Percentiles rank a stretch among this genome's conserved stretches.
phyloP scores from a whole-genome alignment of 257 asterid species.

The Euphrasia confusa region DNA sequence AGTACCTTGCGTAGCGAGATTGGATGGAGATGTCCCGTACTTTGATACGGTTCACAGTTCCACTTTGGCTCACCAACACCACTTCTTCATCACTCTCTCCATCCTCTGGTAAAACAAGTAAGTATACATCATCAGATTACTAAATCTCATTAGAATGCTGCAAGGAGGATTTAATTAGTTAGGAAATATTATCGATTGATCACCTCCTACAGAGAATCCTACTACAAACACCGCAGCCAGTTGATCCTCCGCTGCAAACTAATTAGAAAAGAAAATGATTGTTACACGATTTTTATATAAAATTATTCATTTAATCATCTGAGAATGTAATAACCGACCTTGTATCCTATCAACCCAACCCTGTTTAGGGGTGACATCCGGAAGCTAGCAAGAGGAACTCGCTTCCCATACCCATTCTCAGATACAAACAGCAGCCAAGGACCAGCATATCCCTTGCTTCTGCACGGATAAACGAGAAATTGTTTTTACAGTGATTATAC shows the following conservation, averaged over 20 bases:
- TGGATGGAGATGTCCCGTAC: conserved; percentile 90
- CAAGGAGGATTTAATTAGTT: background rate
- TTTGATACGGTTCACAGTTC: conserved; percentile 94
- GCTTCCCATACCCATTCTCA: conserved; percentile 83
- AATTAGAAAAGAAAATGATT: conserved; percentile 22
- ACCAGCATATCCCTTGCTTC: conserved; percentile 52
- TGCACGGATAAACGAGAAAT: conserved; percentile 26
- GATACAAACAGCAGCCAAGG: conserved; percentile 97
- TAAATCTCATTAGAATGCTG: background rate
- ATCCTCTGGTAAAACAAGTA: conserved; percentile 51
- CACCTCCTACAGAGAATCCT: conserved; percentile 87
- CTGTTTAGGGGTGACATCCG: conserved; percentile 67
- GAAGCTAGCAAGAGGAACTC: conserved; percentile 85
- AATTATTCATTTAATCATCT: too few relatives aligned
- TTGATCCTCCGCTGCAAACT: conserved; percentile 80
- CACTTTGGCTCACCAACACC: conserved; percentile 97
- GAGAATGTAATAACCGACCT: conserved; percentile 34
- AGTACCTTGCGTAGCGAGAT: conserved; percentile 90
- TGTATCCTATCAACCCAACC: conserved; percentile 83
- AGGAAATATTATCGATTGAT: background rate
- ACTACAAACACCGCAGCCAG: conserved; percentile 89
- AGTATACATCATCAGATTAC: conserved; percentile 11
- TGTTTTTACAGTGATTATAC: conserved; percentile 4
- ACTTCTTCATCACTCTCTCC: conserved; percentile 97
- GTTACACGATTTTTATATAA: background rate